phyloP scores from a whole-genome alignment of 2,329 filamentous ascomycete genomes.

The Calonectria hawksworthii region DNA sequence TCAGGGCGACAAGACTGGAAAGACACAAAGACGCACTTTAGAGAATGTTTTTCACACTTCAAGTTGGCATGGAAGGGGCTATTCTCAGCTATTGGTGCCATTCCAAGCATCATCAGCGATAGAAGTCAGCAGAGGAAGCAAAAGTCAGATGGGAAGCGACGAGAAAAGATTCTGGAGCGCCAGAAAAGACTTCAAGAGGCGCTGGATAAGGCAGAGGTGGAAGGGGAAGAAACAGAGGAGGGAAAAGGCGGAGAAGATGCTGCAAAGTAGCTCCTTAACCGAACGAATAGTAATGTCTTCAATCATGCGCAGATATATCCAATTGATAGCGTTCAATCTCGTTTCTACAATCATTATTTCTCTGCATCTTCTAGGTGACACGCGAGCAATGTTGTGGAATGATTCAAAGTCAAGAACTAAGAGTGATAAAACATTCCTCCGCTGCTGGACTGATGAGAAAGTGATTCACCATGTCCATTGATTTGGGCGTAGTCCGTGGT shows the following conservation, averaged over 20 bases:
- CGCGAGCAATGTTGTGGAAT: neutral
- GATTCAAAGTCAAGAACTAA: neutral
- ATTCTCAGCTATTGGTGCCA: slow-evolving; percentile 48
- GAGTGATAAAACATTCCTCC: neutral
- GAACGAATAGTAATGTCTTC: neutral
- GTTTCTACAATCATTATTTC: neutral
- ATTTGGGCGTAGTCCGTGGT: neutral
- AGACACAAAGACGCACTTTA: slow-evolving; percentile 57
- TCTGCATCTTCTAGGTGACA: neutral
- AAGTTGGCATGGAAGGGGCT: slow-evolving; percentile 49
- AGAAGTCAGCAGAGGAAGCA: slow-evolving; percentile 50
- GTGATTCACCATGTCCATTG: neutral
- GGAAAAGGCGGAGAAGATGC: neutral
- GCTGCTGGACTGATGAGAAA: neutral
- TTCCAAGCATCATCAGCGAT: slow-evolving; percentile 54
- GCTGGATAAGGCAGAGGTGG: slow-evolving; percentile 38
- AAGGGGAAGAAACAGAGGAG: slow-evolving; percentile 24
- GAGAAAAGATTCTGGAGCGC: slow-evolving; percentile 53
- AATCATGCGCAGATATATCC: neutral
- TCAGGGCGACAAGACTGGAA: slow-evolving; percentile 53
- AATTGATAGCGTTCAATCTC: neutral
- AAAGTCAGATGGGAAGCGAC: slow-evolving; percentile 49
- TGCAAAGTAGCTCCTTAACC: neutral
- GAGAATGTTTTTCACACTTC: slow-evolving; percentile 54
- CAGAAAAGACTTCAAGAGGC: slow-evolving; percentile 28